These are phyloP conservation scores for Naganishia cerealis DNA, from an alignment of 1,284 basidiomycete genomes.

Conservation along the genomic window DNA sequence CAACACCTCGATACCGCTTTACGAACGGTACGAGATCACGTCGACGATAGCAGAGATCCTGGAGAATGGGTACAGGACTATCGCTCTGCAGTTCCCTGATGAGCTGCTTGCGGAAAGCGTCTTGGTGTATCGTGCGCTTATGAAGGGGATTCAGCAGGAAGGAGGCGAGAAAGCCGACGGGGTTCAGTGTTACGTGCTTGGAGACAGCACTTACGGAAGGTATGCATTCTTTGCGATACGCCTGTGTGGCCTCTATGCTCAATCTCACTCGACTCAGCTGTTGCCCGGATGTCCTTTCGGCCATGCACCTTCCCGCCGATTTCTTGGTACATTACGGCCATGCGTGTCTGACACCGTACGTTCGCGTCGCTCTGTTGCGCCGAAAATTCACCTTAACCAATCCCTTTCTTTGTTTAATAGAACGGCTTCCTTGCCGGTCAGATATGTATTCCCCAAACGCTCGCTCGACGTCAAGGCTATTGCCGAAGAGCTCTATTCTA, in stretches of 20 bases:
- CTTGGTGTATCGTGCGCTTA: conserved; percentile 75
- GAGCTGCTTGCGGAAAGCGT: conserved; percentile 85
- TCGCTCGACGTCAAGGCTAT: conserved; percentile 43
- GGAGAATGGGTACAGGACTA: conserved; percentile 54
- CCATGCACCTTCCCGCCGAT: conserved; percentile 89
- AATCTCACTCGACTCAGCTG: conserved; percentile 63
- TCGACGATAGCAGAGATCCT: conserved; percentile 50
- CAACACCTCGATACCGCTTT: conserved; percentile 43
- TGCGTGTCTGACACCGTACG: conserved; percentile 73
- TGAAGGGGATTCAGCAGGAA: conserved; percentile 57
- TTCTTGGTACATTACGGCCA: conserved; percentile 93
- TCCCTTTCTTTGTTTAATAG: conserved; percentile 40
- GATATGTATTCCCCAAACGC: conserved; percentile 54
- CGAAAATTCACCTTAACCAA: conserved; percentile 72
- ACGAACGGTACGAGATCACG: conserved; percentile 54
- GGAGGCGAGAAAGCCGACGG: conserved; percentile 9
- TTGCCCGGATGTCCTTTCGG: conserved; percentile 94
- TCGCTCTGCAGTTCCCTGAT: conserved; percentile 94
- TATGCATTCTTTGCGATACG: conserved; percentile 51
- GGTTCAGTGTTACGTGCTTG: conserved; percentile 77
- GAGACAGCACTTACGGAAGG: conserved; percentile 97
- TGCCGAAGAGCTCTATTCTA: conserved; percentile 37
- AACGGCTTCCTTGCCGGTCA: conserved; percentile 52
- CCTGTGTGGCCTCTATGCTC: background rate
- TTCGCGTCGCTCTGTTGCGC: conserved; percentile 22